Evolutionary conservation across 768 basidiomycete species (phyloP).

Genomic region (Dentipellis sp.): DNA sequence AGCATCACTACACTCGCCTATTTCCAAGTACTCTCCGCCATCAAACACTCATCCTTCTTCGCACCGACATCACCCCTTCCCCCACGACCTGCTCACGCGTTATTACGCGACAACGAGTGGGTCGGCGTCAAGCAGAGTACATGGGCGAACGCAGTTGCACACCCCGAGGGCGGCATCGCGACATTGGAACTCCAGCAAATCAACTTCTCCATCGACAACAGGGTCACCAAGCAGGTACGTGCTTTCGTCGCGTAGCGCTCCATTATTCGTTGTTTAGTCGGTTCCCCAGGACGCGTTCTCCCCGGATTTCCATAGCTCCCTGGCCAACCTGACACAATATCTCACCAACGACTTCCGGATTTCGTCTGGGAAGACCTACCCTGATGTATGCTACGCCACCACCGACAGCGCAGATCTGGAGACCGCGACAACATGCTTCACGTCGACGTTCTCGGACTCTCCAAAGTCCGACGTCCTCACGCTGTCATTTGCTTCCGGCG

Average conservation of each 20-base stretch:
- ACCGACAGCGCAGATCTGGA: conserved; percentile 11
- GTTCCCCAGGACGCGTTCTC: conserved; percentile 8
- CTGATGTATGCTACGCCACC: conserved; percentile 41
- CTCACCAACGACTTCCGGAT: conserved; percentile 32
- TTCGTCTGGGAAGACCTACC: conserved; percentile 36
- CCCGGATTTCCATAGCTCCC: conserved; percentile 23
- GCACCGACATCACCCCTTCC: conserved; percentile 40
- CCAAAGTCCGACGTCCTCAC: conserved; percentile 36
- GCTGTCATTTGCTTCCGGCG: conserved; percentile 39
- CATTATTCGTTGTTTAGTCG: not conserved
- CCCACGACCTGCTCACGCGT: conserved; percentile 47
- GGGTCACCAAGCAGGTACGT: conserved; percentile 26
- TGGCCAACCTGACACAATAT: conserved; percentile 43
- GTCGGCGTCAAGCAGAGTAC: conserved; percentile 44
- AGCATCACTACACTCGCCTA: conserved; percentile 89
- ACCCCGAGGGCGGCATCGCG: conserved; percentile 20
- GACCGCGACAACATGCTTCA: conserved; percentile 30
- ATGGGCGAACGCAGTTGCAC: conserved; percentile 32
- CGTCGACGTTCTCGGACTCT: conserved; percentile 23
- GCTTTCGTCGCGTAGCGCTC: not conserved
- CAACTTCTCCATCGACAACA: conserved; percentile 44
- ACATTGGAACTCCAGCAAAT: conserved; percentile 70
- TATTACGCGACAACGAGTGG: conserved; percentile 53
- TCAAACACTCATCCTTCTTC: conserved; percentile 83
- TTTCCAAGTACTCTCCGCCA: conserved; percentile 84